Evolutionary conservation across 257 asterid genomes (phyloP), one percentile per base, ranked within the genome.

Genomic region (Avicennia marina): DNA sequence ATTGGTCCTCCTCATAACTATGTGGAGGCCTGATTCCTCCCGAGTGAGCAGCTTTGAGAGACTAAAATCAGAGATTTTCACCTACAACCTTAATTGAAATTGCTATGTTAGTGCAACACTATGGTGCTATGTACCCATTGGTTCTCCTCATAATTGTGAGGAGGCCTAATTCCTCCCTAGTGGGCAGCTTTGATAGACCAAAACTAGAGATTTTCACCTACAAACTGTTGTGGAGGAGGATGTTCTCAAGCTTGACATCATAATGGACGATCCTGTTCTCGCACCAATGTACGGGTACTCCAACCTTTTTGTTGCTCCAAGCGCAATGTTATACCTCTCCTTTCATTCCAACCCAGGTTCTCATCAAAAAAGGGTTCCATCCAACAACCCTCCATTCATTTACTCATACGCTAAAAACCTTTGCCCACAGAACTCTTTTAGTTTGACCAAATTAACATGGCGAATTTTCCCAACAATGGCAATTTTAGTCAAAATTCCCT

Each of bases 81-180:
- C n/a, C n/a, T n/a, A n/a, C n/a, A n/a, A n/a, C n/a, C n/a, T n/a
- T n/a, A n/a, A n/a, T n/a, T n/a, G n/a, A n/a, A n/a, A n/a, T n/a
- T n/a, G n/a, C n/a, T n/a, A n/a, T n/a, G n/a, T n/a, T n/a, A n/a
- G n/a, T n/a, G n/a, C n/a, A n/a, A n/a, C 95, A 84, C 71, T 81
- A 94, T 0, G 95, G 95, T 0, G 95, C 97, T 2, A 86, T 77
- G 42, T 89, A 89, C 5, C 97, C 97, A 2, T 91, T 71, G 0
- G 94, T 89, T 12, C 97, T 95, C 52, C 95, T 78, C 77, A 89
- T 53, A 0, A 95, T 83, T 4, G 95, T 89, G 57, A 86, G 78
- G 17, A 72, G 63, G 36, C 82, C 79, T 0, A 94, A 89, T 31
- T 86, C 77, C 69, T 89, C 95, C 0, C 89, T 72, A 33, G 58